A percentile compares a stretch with the other conserved stretches of the same genome.
phyloP scores from a whole-genome alignment of 768 basidiomycete species.

The Goffeauzyma gilvescens region DNA sequence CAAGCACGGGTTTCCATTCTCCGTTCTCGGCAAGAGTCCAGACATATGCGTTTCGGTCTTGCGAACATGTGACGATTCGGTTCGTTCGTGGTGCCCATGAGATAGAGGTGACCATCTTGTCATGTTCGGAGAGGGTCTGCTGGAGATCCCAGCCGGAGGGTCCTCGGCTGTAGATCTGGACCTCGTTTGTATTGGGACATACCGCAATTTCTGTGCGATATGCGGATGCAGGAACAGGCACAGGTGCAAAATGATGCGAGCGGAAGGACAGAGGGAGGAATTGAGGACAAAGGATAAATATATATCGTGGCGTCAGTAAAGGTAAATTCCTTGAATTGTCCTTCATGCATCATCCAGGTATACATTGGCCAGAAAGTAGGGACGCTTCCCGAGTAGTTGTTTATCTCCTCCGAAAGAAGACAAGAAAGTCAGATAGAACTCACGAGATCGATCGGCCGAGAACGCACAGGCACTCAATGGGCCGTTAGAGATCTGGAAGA shows the following conservation, averaged over 20 bases:
- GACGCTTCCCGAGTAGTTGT: too few species aligned
- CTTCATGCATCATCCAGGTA: too few species aligned
- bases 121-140: conserved; percentile 84
- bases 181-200: conserved; percentile 75
- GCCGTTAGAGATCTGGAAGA: conserved; percentile 55
- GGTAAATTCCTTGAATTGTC: too few species aligned
- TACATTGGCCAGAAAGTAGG: too few species aligned
- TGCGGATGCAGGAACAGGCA: background rate
- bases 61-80: conserved; percentile 95
- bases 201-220: conserved; percentile 62
- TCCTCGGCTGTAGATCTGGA: conserved; percentile 50
- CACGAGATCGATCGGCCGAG: conserved; percentile 69
- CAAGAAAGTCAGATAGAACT: conserved; percentile 29
- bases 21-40: conserved; percentile 71
- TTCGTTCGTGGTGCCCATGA: conserved; percentile 97
- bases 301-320: too few species aligned
- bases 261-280: too few species aligned
- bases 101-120: conserved; percentile 91
- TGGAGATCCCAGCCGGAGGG: conserved; percentile 32
- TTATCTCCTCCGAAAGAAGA: too few species aligned
- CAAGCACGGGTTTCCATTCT: conserved; percentile 91
- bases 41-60: conserved; percentile 96
- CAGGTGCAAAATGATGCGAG: too few species aligned
- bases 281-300: too few species aligned
- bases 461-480: conserved; percentile 82